Evolutionary conservation across 225 moss, liverwort and hornwort genomes (phyloP).

Genomic region (Pseudisothecium myosuroides): DNA sequence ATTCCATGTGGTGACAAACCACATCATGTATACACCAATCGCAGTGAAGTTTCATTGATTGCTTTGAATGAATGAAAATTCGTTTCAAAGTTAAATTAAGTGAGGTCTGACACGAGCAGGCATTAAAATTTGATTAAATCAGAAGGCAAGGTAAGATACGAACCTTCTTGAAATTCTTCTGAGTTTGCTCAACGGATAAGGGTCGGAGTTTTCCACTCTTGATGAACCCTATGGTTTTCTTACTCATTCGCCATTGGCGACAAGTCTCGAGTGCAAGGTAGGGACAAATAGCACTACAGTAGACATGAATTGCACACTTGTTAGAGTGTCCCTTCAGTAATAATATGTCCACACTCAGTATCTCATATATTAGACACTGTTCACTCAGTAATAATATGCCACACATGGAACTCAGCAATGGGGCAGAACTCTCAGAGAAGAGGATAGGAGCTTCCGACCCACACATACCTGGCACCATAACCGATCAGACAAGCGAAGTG

Average conservation of each 20-base stretch:
- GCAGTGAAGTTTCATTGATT: not conserved
- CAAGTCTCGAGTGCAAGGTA: conserved; percentile 91
- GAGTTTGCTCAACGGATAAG: conserved; percentile 61
- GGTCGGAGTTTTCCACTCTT: conserved; percentile 76
- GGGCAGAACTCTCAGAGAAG: not conserved
- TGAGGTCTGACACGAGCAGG: too few relatives aligned
- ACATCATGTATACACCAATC: not conserved
- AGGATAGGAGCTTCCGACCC: not conserved
- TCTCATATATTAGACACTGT: not conserved
- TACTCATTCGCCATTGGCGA: conserved; percentile 89
- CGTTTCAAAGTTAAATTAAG: not conserved
- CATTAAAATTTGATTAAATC: not conserved
- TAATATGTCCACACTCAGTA: not conserved
- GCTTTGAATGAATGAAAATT: not conserved
- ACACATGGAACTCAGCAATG: not conserved
- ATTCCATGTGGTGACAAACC: not conserved
- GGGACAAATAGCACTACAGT: conserved; percentile 75
- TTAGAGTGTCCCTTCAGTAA: not conserved
- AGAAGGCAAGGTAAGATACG: not conserved
- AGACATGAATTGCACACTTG: not conserved
- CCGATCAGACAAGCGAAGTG: conserved; percentile 93
- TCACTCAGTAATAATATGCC: not conserved
- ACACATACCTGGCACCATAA: conserved; percentile 78
- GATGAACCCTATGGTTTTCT: conserved; percentile 61
- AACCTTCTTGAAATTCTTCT: conserved; percentile 81